Conservation (phyloP, 2,329 filamentous ascomycete genomes). For the Thielaviopsis populi region DNA sequence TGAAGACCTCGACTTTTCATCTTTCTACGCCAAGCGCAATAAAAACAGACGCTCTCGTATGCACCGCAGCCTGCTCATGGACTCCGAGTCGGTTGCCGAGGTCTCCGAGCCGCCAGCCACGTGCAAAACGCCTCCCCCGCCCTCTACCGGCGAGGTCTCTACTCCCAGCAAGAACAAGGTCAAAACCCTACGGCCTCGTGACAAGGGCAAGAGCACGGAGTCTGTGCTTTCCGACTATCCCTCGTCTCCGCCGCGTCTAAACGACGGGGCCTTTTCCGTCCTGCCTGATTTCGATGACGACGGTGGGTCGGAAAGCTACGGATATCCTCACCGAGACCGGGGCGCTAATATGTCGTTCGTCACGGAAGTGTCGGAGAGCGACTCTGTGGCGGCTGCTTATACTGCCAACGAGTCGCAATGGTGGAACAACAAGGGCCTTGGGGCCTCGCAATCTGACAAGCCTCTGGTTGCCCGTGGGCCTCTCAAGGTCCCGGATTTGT, state of each 20-base stretch:
- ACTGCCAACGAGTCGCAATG: constrained; percentile 4
- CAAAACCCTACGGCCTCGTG: constrained; percentile 12
- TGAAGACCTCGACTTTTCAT: constrained; percentile 15
- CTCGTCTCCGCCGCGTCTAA: constrained; percentile 9
- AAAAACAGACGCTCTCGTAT: constrained; percentile 8
- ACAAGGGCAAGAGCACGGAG: constrained; percentile 10
- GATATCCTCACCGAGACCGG: constrained; percentile 2
- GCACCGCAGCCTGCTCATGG: constrained; percentile 4
- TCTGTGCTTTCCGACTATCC: constrained; percentile 14
- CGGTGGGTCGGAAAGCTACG: neutral
- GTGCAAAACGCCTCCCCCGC: neutral
- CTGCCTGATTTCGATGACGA: constrained; percentile 15
- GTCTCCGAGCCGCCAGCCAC: neutral
- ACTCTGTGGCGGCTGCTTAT: constrained; percentile 3
- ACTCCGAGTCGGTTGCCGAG: constrained; percentile 8
- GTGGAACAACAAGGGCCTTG: constrained; percentile 10
- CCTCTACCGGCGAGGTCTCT: neutral
- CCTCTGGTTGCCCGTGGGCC: neutral
- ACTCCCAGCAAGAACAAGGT: neutral
- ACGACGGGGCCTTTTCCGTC: constrained; percentile 14
- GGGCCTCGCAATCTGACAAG: neutral
- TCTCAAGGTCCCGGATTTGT: constrained; percentile 6
- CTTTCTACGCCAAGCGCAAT: constrained; percentile 3
- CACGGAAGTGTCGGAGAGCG: constrained; percentile 13
- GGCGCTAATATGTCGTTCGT: constrained; percentile 9